Evolutionary conservation across 306 rosid species (phyloP), one percentile per base, ranked within the genome.

Genomic region (Trifolium pratense): DNA sequence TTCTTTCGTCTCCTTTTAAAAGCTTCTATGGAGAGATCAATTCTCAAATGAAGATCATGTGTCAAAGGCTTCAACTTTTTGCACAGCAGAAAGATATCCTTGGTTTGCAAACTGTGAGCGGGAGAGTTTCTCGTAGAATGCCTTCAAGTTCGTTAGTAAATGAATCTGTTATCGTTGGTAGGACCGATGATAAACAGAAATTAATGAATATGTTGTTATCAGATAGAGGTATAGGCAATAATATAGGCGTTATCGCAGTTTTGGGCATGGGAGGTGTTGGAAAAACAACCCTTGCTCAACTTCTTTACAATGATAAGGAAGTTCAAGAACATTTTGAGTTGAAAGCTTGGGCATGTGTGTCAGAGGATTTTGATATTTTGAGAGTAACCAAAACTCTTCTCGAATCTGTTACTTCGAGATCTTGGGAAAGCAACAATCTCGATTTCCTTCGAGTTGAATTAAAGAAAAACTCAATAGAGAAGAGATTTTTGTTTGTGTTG

Each of bases 1-100:
- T 80, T 42, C 76, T 84, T 13, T 46, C 72, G 9, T 21, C 18
- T 26, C 39, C 79, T 45, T 71, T 61, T 52, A 79, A 74, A n/a
- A 81, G 49, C 29, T 74, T 84, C 39, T 36, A 61, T 42, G 51
- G 61, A 59, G 79, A 76, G 26, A 61, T 81, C 25, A 84, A 84
- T 61, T 45, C 75, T 29, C 67, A 45, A 66, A 36, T 81, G 75
- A 62, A 55, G 60, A 66, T 34, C 46, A 43, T 70, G n/a, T 70
- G 40, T 52, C 61, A 75, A 23, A 70, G 9, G 1, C 63, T 57
- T 1, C 17, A 57, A 25, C 63, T 23, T 57, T 57, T 11, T 57
- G 63, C 63, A 10, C 36, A 57, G 13, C 63, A 57, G 0, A 57
- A 4, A 11, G 36, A 23, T 5, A 7, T 11, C 16, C 16, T 57